phyloP scores from a whole-genome alignment of 176 grass and related monocot species.

The Triticum timopheevii region DNA sequence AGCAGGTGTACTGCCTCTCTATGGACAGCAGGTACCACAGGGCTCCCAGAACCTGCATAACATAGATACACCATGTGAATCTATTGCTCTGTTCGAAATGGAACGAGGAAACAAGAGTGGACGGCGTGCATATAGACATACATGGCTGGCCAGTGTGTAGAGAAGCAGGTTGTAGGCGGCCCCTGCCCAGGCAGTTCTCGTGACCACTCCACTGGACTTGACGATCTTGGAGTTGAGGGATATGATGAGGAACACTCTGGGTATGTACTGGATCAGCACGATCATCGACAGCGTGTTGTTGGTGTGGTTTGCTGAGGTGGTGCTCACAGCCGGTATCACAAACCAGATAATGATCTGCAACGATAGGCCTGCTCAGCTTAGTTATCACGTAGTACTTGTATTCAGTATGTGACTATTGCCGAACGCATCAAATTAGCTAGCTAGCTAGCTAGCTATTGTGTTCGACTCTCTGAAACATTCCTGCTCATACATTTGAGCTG shows the following conservation, averaged over 20 bases:
- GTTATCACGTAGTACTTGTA: not conserved
- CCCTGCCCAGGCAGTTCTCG: constrained; percentile 81
- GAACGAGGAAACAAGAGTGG: not conserved
- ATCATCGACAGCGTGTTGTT: constrained; percentile 90
- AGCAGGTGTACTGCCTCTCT: constrained; percentile 89
- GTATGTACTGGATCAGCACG: constrained; percentile 87
- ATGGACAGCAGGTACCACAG: constrained; percentile 93
- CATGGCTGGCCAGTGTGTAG: constrained; percentile 93
- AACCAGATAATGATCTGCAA: constrained; percentile 87
- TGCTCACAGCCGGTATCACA: constrained; percentile 76
- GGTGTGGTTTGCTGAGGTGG: constrained; percentile 62
- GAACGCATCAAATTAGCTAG: not conserved
- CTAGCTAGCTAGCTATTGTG: not conserved
- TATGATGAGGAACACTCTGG: constrained; percentile 78
- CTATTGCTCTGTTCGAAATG: not conserved
- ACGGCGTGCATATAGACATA: constrained; percentile 43
- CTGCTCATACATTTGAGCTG: not conserved
- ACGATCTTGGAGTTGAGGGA: constrained; percentile 78
- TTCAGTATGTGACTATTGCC: not conserved
- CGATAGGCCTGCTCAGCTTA: not conserved
- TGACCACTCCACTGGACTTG: constrained; percentile 77
- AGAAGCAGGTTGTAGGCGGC: constrained; percentile 91
- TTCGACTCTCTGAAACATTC: not conserved
- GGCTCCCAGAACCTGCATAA: constrained; percentile 68
- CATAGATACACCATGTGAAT: not conserved